Percentiles rank a stretch among this genome's conserved stretches.
phyloP scores from a whole-genome alignment of 2,329 filamentous ascomycete species.

The Aureobasidium uvarum region DNA sequence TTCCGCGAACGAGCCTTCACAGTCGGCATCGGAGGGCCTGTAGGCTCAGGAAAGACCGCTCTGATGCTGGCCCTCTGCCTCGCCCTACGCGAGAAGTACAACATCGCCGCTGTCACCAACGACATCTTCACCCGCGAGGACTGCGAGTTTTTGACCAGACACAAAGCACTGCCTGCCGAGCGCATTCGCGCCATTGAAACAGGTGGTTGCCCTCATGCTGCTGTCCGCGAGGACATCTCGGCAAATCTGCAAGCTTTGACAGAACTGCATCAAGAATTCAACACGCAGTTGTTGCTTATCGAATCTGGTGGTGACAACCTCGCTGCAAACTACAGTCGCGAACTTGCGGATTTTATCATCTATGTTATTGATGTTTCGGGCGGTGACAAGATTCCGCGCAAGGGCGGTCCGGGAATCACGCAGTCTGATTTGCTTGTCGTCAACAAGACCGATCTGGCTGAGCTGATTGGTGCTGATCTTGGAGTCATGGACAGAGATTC shows the following conservation, averaged over 20 bases:
- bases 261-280: conserved; percentile 77
- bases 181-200: conserved; percentile 97
- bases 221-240: conserved; percentile 94
- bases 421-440: conserved; percentile 91
- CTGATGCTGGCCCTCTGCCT: conserved; percentile 93
- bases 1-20: conserved; percentile 92
- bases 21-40: conserved; percentile 95
- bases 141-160: conserved; percentile 89
- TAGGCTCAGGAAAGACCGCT: conserved; percentile 95
- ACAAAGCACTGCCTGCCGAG: conserved; percentile 75
- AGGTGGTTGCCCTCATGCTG: conserved; percentile 93
- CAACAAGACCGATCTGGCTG: conserved; percentile 95
- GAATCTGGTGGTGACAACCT: conserved; percentile 96
- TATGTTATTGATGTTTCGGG: conserved; percentile 98
- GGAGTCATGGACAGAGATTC: conserved; percentile 93
- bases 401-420: conserved; percentile 95
- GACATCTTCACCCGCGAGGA: conserved; percentile 98
- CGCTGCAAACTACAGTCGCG: conserved; percentile 91
- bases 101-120: conserved; percentile 94
- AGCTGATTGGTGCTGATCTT: conserved; percentile 85
- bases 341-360: conserved; percentile 95
- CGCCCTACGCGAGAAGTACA: conserved; percentile 74
- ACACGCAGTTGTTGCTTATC: conserved; percentile 82
- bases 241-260: conserved; percentile 91
- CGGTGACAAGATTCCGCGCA: conserved; percentile 93